Evolutionary conservation across 2,329 filamentous ascomycete species (phyloP).

Genomic region (Mariannaea elegans): DNA sequence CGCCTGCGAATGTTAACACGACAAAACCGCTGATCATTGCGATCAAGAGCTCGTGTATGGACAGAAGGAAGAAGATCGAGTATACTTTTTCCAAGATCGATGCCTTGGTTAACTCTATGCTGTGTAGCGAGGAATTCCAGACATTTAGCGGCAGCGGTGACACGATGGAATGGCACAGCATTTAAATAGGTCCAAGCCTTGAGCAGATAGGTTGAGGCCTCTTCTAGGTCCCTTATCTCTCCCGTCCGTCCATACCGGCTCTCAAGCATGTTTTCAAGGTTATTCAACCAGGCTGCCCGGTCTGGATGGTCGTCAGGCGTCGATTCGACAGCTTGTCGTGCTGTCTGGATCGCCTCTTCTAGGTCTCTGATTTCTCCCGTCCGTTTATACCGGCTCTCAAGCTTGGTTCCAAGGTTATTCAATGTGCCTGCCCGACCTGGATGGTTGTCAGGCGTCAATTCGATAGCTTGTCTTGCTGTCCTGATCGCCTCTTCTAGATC

Average conservation of each 20-base stretch:
- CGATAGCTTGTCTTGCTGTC: neutral
- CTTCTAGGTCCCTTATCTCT: slow-evolving; percentile 5
- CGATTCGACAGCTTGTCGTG: neutral
- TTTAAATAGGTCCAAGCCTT: slow-evolving; percentile 11
- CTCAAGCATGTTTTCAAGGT: neutral
- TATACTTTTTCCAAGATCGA: slow-evolving; percentile 5
- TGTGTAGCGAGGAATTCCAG: slow-evolving; percentile 11
- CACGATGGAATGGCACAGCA: slow-evolving; percentile 16
- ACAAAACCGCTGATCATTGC: slow-evolving; percentile 22
- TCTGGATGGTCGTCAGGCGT: neutral
- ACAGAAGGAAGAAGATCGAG: slow-evolving; percentile 19
- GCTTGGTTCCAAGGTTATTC: neutral
- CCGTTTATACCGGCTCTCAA: neutral
- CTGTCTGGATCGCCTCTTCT: slow-evolving; percentile 3
- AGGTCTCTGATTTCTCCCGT: slow-evolving; percentile 5
- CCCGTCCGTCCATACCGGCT: slow-evolving; percentile 3
- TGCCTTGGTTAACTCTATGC: neutral
- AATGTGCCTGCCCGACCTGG: neutral
- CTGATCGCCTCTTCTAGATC: slow-evolving; percentile 7
- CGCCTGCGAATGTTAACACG: slow-evolving; percentile 17
- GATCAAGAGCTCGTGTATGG: slow-evolving; percentile 12
- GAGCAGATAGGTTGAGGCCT: slow-evolving; percentile 4
- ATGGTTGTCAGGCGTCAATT: neutral
- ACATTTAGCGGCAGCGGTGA: slow-evolving; percentile 11
- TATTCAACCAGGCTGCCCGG: neutral